Evolutionary conservation across 116 monocot genomes (phyloP), one percentile per base, ranked within the genome.

Genomic region (Cymodocea nodosa): DNA sequence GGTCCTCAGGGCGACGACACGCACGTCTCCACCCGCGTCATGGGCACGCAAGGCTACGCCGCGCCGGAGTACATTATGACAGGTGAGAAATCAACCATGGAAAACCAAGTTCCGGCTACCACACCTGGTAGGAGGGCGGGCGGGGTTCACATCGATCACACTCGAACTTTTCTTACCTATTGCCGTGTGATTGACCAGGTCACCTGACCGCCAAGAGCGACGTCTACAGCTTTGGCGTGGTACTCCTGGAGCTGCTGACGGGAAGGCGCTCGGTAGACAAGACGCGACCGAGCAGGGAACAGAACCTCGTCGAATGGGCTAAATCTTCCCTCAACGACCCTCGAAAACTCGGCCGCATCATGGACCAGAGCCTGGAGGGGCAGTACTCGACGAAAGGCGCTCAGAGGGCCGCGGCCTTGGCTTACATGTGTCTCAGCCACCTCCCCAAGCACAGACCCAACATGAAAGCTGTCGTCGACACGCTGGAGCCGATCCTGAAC

Each of bases 221-320:
- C 58, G 68, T 69, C 11, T 69, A 58, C 58, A 58, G 68, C 57
- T 69, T 69, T 8, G 68, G 68, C 1, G 68, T 69, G 9, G 58
- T 69, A 6, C 68, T 69, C 19, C 81, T 94, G 20, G 94, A 94
- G 75, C 73, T 94, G 20, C 66, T 94, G 12, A 79, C 89, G 1
- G 94, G 94, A 2, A 37, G 89, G 59, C 60, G 81, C n/a, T 80
- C 82, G 5, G 74, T 94, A 6, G 94, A 94, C 74, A 87, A 82
- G 62, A 75, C 23, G 50, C 75, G 80, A 22, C 94, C 94, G 15
- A 48, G 55, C 71, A 63, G 86, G 56, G 94, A 94, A 66, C 94
- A 94, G 36, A 84, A 81, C 71, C 84, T 94, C 3, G 94, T 89
- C 15, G 86, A 94, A 2, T 94, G 94, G 94, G 84, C 81, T 0